Percentiles rank a stretch among this genome's conserved stretches.
These are phyloP conservation scores for Claviceps africana DNA, from an alignment of 2,329 filamentous ascomycete species.

Conservation along the genomic window DNA sequence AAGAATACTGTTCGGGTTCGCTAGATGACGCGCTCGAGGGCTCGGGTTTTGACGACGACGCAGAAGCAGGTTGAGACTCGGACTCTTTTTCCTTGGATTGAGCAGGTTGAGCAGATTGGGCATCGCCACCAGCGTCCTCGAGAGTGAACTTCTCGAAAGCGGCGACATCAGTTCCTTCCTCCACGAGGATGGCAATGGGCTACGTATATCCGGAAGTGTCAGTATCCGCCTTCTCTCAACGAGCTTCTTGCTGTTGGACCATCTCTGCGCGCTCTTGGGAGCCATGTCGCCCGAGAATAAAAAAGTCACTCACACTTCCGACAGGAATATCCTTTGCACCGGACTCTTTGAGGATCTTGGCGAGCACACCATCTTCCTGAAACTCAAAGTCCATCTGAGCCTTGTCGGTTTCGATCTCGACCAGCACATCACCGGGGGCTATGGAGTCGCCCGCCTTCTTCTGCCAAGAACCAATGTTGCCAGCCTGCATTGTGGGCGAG, in stretches of 20 bases:
- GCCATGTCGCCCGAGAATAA: slow-evolving; percentile 6
- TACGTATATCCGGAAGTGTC: slow-evolving; percentile 22
- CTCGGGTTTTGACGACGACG: slow-evolving; percentile 21
- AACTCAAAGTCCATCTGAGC: slow-evolving; percentile 99
- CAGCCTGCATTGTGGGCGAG: slow-evolving; percentile 92
- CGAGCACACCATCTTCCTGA: slow-evolving; percentile 91
- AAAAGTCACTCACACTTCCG: slow-evolving; percentile 62
- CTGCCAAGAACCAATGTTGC: slow-evolving; percentile 95
- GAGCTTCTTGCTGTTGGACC: too few species aligned
- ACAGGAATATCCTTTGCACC: slow-evolving; percentile 91
- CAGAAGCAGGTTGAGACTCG: slow-evolving; percentile 44
- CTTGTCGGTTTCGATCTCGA: slow-evolving; percentile 99
- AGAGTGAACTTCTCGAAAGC: slow-evolving; percentile 82
- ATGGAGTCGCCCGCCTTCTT: slow-evolving; percentile 89
- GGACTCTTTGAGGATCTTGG: slow-evolving; percentile 83
- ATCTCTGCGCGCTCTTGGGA: neutral
- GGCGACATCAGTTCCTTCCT: slow-evolving; percentile 74
- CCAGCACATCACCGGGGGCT: slow-evolving; percentile 82
- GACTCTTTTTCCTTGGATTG: slow-evolving; percentile 54
- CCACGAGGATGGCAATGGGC: slow-evolving; percentile 92
- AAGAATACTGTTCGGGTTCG: slow-evolving; percentile 56
- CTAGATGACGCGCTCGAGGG: slow-evolving; percentile 27
- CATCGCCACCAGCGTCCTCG: slow-evolving; percentile 79
- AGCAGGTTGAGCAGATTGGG: slow-evolving; percentile 46
- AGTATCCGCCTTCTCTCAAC: slow-evolving; percentile 5